These are phyloP conservation scores for Lactarius trivialis DNA, from an alignment of 768 basidiomycete genomes.

Conservation along the genomic window DNA sequence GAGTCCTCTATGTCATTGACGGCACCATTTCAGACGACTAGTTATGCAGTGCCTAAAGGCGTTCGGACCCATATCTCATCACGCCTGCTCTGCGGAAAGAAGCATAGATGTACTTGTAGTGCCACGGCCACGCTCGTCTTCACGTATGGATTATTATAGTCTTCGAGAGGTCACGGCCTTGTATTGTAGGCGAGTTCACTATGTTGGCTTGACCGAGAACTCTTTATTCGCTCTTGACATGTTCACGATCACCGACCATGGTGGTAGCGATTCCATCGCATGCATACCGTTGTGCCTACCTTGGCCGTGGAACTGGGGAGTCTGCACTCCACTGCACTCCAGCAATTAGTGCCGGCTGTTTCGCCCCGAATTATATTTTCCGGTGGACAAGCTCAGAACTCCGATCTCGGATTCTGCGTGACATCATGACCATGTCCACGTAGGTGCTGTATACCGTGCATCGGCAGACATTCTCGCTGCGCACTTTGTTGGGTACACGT, in stretches of 20 bases:
- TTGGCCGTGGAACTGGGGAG: neutral
- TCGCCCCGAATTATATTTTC: neutral
- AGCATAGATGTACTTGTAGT: neutral
- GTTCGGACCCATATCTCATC: neutral
- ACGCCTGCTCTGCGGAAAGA: neutral
- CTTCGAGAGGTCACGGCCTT: neutral
- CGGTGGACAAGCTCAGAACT: too few species aligned
- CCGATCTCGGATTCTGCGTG: too few species aligned
- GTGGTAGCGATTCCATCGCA: neutral
- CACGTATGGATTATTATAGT: neutral
- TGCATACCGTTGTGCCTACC: neutral
- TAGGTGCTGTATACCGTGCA: too few species aligned
- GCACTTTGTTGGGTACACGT: neutral
- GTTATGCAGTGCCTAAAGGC: neutral
- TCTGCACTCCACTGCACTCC: neutral
- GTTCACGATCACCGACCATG: neutral
- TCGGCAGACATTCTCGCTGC: neutral
- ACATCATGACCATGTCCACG: too few species aligned
- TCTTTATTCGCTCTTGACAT: neutral
- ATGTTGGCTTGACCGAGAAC: neutral
- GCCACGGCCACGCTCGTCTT: neutral
- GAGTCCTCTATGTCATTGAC: slow-evolving; percentile 53
- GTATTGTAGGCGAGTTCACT: neutral
- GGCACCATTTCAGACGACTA: slow-evolving; percentile 38
- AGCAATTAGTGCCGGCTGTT: neutral